These are phyloP conservation scores for Gastrodia elata DNA, from an alignment of 106 monocot genomes.

Conservation along the genomic window DNA sequence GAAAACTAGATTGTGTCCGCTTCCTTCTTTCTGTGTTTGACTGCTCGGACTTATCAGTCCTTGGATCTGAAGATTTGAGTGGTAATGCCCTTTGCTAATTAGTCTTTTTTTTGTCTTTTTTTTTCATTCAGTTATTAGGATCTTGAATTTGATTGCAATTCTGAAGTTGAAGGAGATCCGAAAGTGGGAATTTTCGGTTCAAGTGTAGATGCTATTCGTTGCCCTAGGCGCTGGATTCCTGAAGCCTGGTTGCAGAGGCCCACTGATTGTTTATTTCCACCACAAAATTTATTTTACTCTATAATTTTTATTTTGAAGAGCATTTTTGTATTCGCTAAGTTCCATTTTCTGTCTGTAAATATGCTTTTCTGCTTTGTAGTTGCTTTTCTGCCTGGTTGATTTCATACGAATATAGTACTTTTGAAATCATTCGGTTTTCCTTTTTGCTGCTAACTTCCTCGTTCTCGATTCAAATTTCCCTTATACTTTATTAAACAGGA, in stretches of 20 bases:
- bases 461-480: background rate
- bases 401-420: too few relatives aligned
- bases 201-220: background rate
- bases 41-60: background rate
- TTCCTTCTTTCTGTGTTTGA: background rate
- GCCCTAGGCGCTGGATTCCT: background rate
- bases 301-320: background rate
- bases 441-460: background rate
- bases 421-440: background rate
- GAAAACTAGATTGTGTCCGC: conserved; percentile 1
- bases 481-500: background rate
- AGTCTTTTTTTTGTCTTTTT: background rate
- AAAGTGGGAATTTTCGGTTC: background rate
- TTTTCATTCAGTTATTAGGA: background rate
- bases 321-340: background rate
- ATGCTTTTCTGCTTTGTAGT: background rate
- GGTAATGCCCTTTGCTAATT: conserved; percentile 3
- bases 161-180: background rate
- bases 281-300: too few relatives aligned
- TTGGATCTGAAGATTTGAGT: background rate
- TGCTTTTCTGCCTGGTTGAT: background rate
- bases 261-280: background rate
- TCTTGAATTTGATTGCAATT: background rate
- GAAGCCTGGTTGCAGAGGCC: background rate
- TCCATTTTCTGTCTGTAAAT: background rate